Conservation (phyloP, 495 filamentous ascomycete genomes). For the Annulohypoxylon moriforme region DNA sequence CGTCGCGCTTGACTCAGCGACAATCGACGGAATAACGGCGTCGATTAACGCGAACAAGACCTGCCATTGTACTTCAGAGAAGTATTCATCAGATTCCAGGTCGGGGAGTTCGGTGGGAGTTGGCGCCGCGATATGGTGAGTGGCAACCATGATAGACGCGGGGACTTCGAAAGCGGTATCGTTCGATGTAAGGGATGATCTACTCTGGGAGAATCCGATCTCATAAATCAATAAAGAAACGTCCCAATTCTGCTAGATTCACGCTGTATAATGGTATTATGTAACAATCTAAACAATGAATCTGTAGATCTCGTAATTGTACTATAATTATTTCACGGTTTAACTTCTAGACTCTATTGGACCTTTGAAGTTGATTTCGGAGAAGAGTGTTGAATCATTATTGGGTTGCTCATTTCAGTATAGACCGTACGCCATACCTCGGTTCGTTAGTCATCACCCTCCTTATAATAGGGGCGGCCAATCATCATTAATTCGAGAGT, state of each 20-base stretch:
- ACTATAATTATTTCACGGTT: neutral
- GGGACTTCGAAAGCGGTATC: neutral
- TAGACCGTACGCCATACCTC: neutral
- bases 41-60: conserved; percentile 51
- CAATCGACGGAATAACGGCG: conserved; percentile 51
- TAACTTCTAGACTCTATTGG: neutral
- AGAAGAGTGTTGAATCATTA: neutral
- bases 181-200: neutral
- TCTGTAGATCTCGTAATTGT: neutral
- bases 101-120: conserved; percentile 46
- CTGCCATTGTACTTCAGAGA: conserved; percentile 51
- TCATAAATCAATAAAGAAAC: neutral
- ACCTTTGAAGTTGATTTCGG: neutral
- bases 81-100: conserved; percentile 45
- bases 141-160: conserved; percentile 28
- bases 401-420: neutral
- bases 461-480: neutral
- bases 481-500: neutral
- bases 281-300: neutral
- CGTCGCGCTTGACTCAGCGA: conserved; percentile 37
- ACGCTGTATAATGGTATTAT: neutral
- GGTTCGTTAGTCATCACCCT: neutral
- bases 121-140: conserved; percentile 38
- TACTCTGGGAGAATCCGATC: neutral
- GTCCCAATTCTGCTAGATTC: neutral